Evolutionary conservation across 2,329 filamentous ascomycete genomes (phyloP), one percentile per base, ranked within the genome.

Genomic region (Aspergillus felis): DNA sequence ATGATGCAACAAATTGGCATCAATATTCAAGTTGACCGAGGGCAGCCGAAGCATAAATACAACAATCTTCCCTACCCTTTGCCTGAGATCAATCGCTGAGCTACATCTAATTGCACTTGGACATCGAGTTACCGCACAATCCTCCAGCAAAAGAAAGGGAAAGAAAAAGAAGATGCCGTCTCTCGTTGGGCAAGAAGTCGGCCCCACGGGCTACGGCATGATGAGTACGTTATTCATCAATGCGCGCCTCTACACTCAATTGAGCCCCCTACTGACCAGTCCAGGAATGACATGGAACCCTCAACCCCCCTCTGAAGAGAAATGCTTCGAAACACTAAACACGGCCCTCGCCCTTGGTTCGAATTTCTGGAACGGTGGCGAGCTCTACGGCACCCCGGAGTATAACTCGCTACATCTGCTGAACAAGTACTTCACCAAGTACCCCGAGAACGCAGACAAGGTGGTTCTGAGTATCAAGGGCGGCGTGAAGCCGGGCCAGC

Each of bases 381-480:
- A 88, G 66, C 82, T 88, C 67, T 90, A 90, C 73, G 87, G 87
- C 42, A 79, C 71, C 0, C 68, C 81, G 1, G 76, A 83, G 22
- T 79, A 79, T 65, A 87, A 88, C 74, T 84, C 80, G 1, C 71
- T 87, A 65, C 80, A 82, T 32, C 72, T 89, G 9, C 72, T 89
- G 29, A 80, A 83, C 59, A 76, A 79, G 27, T 89, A 89, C 73
- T 87, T 89, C 66, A 78, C 78, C 32, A 79, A 81, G 58, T 82
- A 88, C 66, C 86, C 87, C 1, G 82, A 86, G 60, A 83, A 88
- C 61, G 84, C 85, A 7, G 76, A 81, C 51, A 84, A 85, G 66
- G 78, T 89, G 9, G 78, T 87, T 10, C 72, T 89, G 50, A 81
- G 79, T 64, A 80, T 89, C 67, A 89, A 89, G 73, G 86, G 86